phyloP scores from a whole-genome alignment of 2,329 filamentous ascomycete species.

The Didymella glomerata region DNA sequence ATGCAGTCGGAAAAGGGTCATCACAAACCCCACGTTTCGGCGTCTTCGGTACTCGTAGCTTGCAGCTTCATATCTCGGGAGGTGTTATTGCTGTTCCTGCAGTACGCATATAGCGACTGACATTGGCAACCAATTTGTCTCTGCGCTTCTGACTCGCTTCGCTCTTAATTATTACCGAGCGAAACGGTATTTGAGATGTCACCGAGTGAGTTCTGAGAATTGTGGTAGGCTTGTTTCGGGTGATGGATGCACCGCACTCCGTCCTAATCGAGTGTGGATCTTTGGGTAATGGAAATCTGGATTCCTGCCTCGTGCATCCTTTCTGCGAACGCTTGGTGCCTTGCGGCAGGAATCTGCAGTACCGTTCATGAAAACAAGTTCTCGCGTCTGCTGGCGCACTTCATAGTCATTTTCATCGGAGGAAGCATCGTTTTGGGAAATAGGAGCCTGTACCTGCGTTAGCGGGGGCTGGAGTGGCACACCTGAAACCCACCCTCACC shows the following conservation, averaged over 20 bases:
- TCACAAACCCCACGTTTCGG: slow-evolving; percentile 32
- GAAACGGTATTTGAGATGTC: slow-evolving; percentile 13
- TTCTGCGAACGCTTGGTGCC: slow-evolving; percentile 41
- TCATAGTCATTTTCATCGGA: slow-evolving; percentile 31
- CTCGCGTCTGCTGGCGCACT: slow-evolving; percentile 11
- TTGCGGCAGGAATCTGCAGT: slow-evolving; percentile 36
- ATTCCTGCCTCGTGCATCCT: slow-evolving; percentile 24
- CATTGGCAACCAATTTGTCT: background rate
- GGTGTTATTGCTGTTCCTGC: background rate
- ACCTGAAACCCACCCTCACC: slow-evolving; percentile 46
- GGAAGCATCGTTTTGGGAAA: slow-evolving; percentile 46
- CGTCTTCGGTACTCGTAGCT: slow-evolving; percentile 17
- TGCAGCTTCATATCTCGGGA: slow-evolving; percentile 2
- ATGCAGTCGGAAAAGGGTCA: slow-evolving; percentile 41
- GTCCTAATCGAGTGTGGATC: slow-evolving; percentile 4
- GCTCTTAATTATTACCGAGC: background rate
- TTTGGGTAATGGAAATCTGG: slow-evolving; percentile 14
- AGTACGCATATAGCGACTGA: background rate
- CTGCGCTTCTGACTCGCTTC: slow-evolving; percentile 11
- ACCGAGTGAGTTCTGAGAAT: slow-evolving; percentile 5
- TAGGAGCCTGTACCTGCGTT: slow-evolving; percentile 49
- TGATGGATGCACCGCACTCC: slow-evolving; percentile 6
- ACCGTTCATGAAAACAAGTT: slow-evolving; percentile 36
- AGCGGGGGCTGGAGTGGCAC: slow-evolving; percentile 37
- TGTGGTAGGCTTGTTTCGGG: slow-evolving; percentile 21